phyloP scores from a whole-genome alignment of 1,139 yeast genomes.

The Neolecta irregularis region DNA sequence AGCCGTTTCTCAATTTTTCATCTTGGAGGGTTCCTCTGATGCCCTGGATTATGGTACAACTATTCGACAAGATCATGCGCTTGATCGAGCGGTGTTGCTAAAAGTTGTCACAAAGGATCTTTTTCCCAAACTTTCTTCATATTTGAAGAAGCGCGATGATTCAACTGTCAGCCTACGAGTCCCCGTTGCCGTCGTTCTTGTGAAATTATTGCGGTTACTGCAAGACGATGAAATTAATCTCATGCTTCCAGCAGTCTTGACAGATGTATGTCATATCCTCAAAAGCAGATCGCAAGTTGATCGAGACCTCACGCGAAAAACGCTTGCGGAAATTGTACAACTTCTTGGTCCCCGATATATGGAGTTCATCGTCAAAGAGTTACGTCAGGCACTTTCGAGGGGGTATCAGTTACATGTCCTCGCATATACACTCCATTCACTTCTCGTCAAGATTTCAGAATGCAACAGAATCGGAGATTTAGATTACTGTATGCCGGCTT shows the following conservation, averaged over 20 bases:
- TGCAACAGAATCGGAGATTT: constrained; percentile 46
- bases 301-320: constrained; percentile 73
- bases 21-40: background rate
- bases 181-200: constrained; percentile 68
- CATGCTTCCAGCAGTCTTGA: constrained; percentile 66
- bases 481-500: constrained; percentile 46
- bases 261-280: constrained; percentile 73
- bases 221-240: constrained; percentile 39
- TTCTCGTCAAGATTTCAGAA: constrained; percentile 40
- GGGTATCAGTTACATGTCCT: constrained; percentile 92
- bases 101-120: constrained; percentile 41
- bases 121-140: constrained; percentile 45
- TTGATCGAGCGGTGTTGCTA: background rate
- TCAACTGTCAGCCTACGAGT: constrained; percentile 64
- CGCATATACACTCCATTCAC: constrained; percentile 68
- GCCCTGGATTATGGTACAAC: background rate
- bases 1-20: constrained; percentile 34
- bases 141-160: constrained; percentile 40
- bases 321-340: constrained; percentile 48
- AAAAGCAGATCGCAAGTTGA: constrained; percentile 77
- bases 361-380: constrained; percentile 58
- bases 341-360: constrained; percentile 62
- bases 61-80: background rate
- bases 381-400: constrained; percentile 61
- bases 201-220: constrained; percentile 52